These are phyloP conservation scores for Pontederia paniculata DNA, from an alignment of 176 grass and related monocot species.

Conservation along the genomic window DNA sequence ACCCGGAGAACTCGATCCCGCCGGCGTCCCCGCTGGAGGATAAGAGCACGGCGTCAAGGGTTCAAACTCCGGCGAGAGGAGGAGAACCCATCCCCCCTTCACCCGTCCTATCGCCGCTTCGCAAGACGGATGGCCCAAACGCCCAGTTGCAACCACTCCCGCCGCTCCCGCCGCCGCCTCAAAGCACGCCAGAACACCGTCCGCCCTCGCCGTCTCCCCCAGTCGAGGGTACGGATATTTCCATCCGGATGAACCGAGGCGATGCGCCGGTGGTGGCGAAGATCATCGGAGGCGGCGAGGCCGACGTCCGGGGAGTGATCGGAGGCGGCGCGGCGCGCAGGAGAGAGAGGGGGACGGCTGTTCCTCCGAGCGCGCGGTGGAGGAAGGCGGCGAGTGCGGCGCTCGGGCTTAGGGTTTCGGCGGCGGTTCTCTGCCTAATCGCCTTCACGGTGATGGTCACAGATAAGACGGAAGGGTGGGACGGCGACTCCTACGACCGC, in stretches of 20 bases:
- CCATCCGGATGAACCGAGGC: slow-evolving; percentile 6
- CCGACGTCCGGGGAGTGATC: slow-evolving; percentile 19
- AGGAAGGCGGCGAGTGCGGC: slow-evolving; percentile 34
- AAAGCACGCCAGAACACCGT: neutral
- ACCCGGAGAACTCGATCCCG: no score
- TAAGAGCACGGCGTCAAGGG: neutral
- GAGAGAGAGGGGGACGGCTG: slow-evolving; percentile 22
- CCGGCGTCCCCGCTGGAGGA: no score
- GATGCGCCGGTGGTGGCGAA: slow-evolving; percentile 18
- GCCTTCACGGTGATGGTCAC: slow-evolving; percentile 60
- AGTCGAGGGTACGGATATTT: no score
- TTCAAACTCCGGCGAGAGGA: slow-evolving; percentile 12
- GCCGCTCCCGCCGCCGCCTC: neutral
- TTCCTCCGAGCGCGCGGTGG: slow-evolving; percentile 29
- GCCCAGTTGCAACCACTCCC: neutral
- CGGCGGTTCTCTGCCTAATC: slow-evolving; percentile 43
- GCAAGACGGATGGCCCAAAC: slow-evolving; percentile 13
- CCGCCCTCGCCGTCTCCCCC: no score
- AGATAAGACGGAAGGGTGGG: slow-evolving; percentile 52
- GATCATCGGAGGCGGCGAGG: slow-evolving; percentile 7
- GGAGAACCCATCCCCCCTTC: slow-evolving; percentile 4
- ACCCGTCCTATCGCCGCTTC: slow-evolving; percentile 7
- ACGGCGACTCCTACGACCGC: slow-evolving; percentile 54
- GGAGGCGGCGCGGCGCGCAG: slow-evolving; percentile 13
- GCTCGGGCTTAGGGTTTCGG: slow-evolving; percentile 59